Conservation (phyloP, 2,329 filamentous ascomycete species). For the Pyrenochaeta sp. region DNA sequence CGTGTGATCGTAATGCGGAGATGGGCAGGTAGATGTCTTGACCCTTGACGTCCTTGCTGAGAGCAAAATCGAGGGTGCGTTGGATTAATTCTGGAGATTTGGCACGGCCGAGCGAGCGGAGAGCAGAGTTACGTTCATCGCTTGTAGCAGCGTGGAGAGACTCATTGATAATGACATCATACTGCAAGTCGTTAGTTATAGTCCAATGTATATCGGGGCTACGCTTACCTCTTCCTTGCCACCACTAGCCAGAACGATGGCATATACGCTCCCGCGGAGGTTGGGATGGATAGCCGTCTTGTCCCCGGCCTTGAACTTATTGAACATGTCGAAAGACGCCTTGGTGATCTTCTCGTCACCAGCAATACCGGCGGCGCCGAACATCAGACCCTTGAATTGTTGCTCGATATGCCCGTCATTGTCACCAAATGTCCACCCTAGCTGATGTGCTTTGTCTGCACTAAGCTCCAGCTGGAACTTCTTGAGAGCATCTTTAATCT, state of each 20-base stretch:
- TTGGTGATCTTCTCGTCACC: conserved; percentile 81
- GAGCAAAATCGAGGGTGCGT: conserved; percentile 77
- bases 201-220: not conserved
- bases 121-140: conserved; percentile 90
- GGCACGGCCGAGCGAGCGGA: conserved; percentile 82
- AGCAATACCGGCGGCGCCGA: conserved; percentile 80
- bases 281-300: conserved; percentile 87
- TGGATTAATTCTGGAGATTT: conserved; percentile 81
- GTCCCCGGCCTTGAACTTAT: conserved; percentile 82
- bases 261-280: conserved; percentile 85
- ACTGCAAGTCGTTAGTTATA: conserved; percentile 58
- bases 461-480: conserved; percentile 82
- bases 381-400: conserved; percentile 93
- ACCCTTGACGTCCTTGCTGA: conserved; percentile 85
- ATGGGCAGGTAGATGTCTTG: conserved; percentile 95
- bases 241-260: conserved; percentile 83
- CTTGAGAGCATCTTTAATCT: conserved; percentile 77
- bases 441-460: conserved; percentile 79
- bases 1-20: conserved; percentile 77
- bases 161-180: conserved; percentile 77
- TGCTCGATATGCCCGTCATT: conserved; percentile 88
- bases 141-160: conserved; percentile 78
- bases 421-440: conserved; percentile 88
- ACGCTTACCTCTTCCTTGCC: conserved; percentile 77
- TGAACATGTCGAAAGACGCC: conserved; percentile 89